A percentile compares a stretch with the other conserved stretches of the same genome.
phyloP scores from a whole-genome alignment of 2,329 filamentous ascomycete species.

The Ophiosphaerella korrae region DNA sequence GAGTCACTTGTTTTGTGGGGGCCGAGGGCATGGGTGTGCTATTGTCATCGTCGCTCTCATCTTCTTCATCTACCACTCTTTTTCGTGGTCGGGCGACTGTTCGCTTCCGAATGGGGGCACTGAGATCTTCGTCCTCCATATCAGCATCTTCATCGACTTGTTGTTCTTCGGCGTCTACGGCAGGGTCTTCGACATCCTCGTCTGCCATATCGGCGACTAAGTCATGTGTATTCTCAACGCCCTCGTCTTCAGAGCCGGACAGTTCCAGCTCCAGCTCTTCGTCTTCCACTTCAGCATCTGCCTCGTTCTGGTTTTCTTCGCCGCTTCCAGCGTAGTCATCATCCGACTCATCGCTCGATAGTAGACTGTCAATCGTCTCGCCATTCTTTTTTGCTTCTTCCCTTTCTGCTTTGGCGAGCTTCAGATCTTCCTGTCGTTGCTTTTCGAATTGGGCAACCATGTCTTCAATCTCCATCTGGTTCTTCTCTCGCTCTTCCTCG shows the following conservation, averaged over 20 bases:
- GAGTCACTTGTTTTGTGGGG: conserved; percentile 29
- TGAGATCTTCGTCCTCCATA: conserved; percentile 49
- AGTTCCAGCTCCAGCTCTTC: conserved; percentile 32
- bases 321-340: conserved; percentile 56
- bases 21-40: conserved; percentile 18
- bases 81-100: conserved; percentile 51
- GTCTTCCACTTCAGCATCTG: conserved; percentile 42
- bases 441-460: conserved; percentile 71
- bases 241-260: conserved; percentile 37
- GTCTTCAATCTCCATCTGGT: conserved; percentile 84
- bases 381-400: conserved; percentile 69
- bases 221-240: conserved; percentile 35
- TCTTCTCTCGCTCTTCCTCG: conserved; percentile 81
- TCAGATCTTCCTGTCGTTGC: conserved; percentile 78
- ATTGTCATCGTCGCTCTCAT: conserved; percentile 38
- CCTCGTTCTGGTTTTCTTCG: conserved; percentile 52
- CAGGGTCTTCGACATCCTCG: conserved; percentile 34
- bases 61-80: conserved; percentile 70
- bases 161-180: conserved; percentile 22
- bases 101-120: conserved; percentile 58
- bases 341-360: conserved; percentile 62
- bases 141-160: conserved; percentile 46
- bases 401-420: conserved; percentile 78
- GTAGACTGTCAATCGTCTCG: conserved; percentile 49
- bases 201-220: conserved; percentile 51